Evolutionary conservation across 345 rosid species (phyloP).

Genomic region (Ricinus communis): DNA sequence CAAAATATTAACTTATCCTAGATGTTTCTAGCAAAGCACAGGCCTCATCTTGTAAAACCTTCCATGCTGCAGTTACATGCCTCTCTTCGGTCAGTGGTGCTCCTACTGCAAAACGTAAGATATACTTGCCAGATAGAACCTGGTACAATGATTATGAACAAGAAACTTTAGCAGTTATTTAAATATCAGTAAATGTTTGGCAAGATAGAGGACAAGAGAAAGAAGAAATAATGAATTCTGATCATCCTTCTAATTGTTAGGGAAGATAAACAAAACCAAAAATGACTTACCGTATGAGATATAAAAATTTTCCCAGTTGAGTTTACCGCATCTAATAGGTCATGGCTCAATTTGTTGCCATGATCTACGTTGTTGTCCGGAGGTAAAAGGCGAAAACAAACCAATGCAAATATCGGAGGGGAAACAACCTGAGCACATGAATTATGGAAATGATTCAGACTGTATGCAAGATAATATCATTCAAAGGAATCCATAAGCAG

Average conservation of each 20-base stretch:
- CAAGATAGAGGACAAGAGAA: neutral
- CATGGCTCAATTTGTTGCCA: conserved; percentile 55
- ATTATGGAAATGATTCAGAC: neutral
- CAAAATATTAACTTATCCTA: neutral
- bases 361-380: conserved; percentile 29
- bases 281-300: conserved; percentile 69
- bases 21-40: conserved; percentile 44
- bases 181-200: conserved; percentile 1
- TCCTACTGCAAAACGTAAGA: conserved; percentile 74
- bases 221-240: neutral
- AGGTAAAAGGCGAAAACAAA: conserved; percentile 69
- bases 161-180: neutral
- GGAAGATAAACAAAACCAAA: neutral
- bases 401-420: conserved; percentile 69
- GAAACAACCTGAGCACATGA: conserved; percentile 57
- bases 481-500: neutral
- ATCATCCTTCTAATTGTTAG: neutral
- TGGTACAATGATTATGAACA: conserved; percentile 20
- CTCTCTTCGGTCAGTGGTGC: conserved; percentile 88
- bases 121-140: conserved; percentile 62
- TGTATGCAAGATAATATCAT: neutral
- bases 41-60: conserved; percentile 61
- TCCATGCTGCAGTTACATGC: conserved; percentile 80
- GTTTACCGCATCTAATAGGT: conserved; percentile 72
- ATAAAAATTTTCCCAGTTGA: conserved; percentile 73